These are phyloP conservation scores for Wickerhamiella cacticola DNA, from an alignment of 805 yeast species.

Conservation along the genomic window DNA sequence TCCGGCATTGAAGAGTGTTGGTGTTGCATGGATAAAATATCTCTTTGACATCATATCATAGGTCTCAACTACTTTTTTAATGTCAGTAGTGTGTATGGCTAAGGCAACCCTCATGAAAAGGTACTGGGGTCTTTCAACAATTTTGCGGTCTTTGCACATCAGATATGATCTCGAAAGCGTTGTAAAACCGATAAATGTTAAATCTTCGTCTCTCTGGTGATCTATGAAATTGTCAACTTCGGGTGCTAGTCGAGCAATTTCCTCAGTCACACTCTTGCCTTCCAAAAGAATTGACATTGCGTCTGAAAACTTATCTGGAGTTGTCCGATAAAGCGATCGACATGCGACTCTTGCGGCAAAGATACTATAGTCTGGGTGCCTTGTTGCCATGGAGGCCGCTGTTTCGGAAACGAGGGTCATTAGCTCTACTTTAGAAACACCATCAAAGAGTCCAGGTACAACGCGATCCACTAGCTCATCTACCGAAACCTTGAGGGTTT, in stretches of 20 bases:
- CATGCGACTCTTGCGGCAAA: conserved; percentile 78
- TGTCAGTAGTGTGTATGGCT: conserved; percentile 65
- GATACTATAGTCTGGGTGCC: conserved; percentile 88
- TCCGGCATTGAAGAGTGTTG: conserved; percentile 86
- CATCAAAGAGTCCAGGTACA: conserved; percentile 83
- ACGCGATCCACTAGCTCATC: conserved; percentile 79
- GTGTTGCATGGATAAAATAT: conserved; percentile 85
- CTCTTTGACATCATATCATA: conserved; percentile 72
- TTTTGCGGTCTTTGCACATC: conserved; percentile 37
- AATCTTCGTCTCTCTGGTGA: conserved; percentile 53
- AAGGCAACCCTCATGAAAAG: conserved; percentile 77
- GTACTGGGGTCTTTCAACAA: conserved; percentile 80
- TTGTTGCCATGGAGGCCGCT: conserved; percentile 88
- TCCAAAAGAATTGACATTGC: conserved; percentile 53
- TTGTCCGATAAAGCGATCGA: conserved; percentile 77
- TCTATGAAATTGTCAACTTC: conserved; percentile 41
- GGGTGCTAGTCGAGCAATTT: conserved; percentile 34
- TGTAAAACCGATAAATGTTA: conserved; percentile 77
- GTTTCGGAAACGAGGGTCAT: conserved; percentile 63
- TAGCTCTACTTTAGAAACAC: conserved; percentile 54
- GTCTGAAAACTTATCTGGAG: conserved; percentile 64
- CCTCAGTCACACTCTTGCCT: conserved; percentile 49
- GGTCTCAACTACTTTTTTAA: conserved; percentile 56
- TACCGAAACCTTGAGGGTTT: conserved; percentile 55
- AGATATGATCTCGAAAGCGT: conserved; percentile 74